These are phyloP conservation scores for Phytophthora niederhauseri DNA, from an alignment of 352 stramenopile species.

Conservation along the genomic window DNA sequence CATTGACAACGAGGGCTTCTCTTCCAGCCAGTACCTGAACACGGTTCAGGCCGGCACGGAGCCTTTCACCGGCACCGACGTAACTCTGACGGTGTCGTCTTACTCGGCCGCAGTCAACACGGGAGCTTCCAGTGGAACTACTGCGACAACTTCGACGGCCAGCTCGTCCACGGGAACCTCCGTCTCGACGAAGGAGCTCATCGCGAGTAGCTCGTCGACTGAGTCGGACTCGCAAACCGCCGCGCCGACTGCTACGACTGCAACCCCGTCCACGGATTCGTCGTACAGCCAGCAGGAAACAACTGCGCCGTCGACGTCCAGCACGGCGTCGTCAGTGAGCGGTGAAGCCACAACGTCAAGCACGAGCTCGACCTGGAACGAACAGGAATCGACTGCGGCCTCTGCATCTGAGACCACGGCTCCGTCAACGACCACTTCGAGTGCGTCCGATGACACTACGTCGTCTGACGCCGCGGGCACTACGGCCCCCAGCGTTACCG, in stretches of 20 bases:
- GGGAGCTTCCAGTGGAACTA: conserved; percentile 23
- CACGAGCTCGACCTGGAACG: conserved; percentile 2
- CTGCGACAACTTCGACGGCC: conserved; percentile 8
- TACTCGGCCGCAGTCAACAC: conserved; percentile 34
- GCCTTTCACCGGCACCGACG: conserved; percentile 38
- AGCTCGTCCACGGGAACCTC: conserved; percentile 12
- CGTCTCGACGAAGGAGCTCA: conserved; percentile 16
- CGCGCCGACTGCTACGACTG: background rate
- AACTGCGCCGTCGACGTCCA: background rate
- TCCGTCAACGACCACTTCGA: background rate
- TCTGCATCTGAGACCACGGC: background rate
- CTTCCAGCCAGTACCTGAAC: conserved; percentile 39
- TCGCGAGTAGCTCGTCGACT: conserved; percentile 20
- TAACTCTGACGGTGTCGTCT: conserved; percentile 34
- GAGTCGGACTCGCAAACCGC: conserved; percentile 11
- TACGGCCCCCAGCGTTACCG: conserved; percentile 4
- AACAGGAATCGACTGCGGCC: conserved; percentile 11
- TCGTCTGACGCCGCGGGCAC: conserved; percentile 4
- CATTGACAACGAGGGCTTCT: conserved; percentile 28
- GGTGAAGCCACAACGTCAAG: conserved; percentile 6
- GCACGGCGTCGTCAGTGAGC: conserved; percentile 13
- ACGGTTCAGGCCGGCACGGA: conserved; percentile 39
- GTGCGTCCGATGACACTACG: background rate
- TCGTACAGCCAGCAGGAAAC: conserved; percentile 16
- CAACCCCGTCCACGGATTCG: conserved; percentile 6